These are phyloP conservation scores for Hypoxylon sp. DNA, from an alignment of 2,329 filamentous ascomycete species.

Conservation along the genomic window DNA sequence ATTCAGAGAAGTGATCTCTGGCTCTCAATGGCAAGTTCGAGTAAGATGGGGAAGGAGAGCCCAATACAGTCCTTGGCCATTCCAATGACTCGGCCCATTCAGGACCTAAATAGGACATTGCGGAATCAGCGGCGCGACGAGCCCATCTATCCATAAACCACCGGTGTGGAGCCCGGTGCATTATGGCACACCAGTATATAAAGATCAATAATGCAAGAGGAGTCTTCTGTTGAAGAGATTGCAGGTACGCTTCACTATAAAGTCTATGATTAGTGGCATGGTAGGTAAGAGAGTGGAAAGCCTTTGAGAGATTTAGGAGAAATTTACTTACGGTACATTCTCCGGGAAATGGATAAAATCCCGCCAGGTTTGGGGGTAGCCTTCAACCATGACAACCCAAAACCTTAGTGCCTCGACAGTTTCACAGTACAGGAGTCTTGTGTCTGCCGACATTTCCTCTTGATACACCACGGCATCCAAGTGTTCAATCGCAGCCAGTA, in stretches of 20 bases:
- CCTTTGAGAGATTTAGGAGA: neutral
- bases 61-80: neutral
- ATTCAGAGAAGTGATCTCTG: neutral
- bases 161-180: neutral
- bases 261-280: neutral
- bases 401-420: neutral
- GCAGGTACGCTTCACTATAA: slow-evolving; percentile 1
- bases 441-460: neutral
- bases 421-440: neutral
- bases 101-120: neutral
- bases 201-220: neutral
- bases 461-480: neutral
- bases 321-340: neutral
- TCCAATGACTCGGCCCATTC: neutral
- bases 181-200: neutral
- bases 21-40: neutral
- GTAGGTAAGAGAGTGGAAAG: neutral
- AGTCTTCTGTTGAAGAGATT: neutral
- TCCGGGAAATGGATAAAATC: neutral
- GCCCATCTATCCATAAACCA: neutral
- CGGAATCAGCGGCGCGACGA: neutral
- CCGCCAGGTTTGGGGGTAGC: neutral
- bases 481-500: neutral
- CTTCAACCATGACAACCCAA: neutral
- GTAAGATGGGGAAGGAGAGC: neutral